Percentiles rank a stretch among this genome's conserved stretches.
These are phyloP conservation scores for Bruguiera parviflora DNA, from an alignment of 345 rosid species.

Conservation along the genomic window DNA sequence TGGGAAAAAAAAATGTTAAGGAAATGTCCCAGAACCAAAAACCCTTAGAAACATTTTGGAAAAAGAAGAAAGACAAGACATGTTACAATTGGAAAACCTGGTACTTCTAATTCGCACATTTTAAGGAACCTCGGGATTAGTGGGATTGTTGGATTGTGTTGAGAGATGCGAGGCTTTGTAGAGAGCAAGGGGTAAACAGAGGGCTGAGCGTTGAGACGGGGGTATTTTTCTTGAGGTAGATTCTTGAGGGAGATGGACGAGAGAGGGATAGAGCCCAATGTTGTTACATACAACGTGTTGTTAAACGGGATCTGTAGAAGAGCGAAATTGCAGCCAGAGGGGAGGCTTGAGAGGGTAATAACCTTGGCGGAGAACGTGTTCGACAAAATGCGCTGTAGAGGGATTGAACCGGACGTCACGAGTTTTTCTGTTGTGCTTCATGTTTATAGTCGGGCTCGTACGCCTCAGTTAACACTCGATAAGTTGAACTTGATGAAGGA, in stretches of 20 bases:
- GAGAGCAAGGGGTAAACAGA: not conserved
- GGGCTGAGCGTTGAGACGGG: not conserved
- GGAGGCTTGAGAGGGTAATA: constrained; percentile 59
- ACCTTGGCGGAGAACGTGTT: constrained; percentile 67
- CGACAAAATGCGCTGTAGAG: constrained; percentile 71
- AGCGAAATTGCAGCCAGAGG: constrained; percentile 67
- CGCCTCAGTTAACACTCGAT: constrained; percentile 63
- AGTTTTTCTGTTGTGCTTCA: constrained; percentile 76
- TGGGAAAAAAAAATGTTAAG: not conserved
- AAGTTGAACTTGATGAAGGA: constrained; percentile 68
- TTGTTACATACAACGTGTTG: constrained; percentile 66
- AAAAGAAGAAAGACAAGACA: not conserved
- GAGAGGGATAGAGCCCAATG: constrained; percentile 49
- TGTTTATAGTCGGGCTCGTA: constrained; percentile 77
- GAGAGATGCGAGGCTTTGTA: not conserved
- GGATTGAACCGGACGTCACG: constrained; percentile 76
- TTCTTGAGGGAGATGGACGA: constrained; percentile 68
- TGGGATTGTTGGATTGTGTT: too few relatives aligned
- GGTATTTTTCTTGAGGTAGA: too few relatives aligned
- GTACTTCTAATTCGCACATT: too few relatives aligned
- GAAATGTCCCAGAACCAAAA: not conserved
- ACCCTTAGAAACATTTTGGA: not conserved
- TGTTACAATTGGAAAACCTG: not conserved
- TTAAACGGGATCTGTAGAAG: constrained; percentile 78
- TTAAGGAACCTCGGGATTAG: too few relatives aligned